A percentile compares a stretch with the other conserved stretches of the same genome.
phyloP scores from a whole-genome alignment of 768 basidiomycete species.

The Rhodotorula taiwanensis region DNA sequence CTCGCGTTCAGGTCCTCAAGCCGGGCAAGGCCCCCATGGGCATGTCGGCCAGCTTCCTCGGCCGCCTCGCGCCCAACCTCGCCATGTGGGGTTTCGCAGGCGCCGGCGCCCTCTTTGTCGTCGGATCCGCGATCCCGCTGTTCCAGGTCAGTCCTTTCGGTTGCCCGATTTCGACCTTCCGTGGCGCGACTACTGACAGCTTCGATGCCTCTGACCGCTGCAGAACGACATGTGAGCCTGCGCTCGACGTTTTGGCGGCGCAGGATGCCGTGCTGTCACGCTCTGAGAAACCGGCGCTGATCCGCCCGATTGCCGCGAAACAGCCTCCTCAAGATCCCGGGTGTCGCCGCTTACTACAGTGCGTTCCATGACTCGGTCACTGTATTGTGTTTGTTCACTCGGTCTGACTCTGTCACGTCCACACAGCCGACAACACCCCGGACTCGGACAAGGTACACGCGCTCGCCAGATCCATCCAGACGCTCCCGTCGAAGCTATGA shows the following conservation, averaged over 20 bases:
- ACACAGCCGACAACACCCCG: conserved; percentile 1
- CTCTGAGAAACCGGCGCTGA: no score
- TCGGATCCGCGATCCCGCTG: conserved; percentile 18
- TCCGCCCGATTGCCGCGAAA: no score
- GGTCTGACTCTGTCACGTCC: background rate
- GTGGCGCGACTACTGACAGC: background rate
- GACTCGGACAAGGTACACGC: conserved; percentile 18
- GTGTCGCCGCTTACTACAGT: background rate
- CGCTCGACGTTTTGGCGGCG: no score
- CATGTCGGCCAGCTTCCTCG: conserved; percentile 12
- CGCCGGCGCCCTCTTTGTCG: conserved; percentile 19
- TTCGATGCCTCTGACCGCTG: no score
- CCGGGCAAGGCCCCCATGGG: background rate
- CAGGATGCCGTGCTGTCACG: no score
- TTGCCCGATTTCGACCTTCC: background rate
- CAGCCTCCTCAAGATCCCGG: conserved; percentile 7
- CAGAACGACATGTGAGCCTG: background rate
- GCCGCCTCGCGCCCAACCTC: conserved; percentile 17
- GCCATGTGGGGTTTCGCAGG: conserved; percentile 28
- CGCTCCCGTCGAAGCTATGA: background rate
- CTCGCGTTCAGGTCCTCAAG: conserved; percentile 11
- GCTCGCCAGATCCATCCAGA: background rate
- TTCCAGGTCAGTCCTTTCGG: conserved; percentile 21
- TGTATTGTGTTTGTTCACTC: background rate
- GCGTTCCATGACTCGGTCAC: background rate